Base-by-base conservation (phyloP, 305 asterid species). In the Nicotiana rustica region DNA sequence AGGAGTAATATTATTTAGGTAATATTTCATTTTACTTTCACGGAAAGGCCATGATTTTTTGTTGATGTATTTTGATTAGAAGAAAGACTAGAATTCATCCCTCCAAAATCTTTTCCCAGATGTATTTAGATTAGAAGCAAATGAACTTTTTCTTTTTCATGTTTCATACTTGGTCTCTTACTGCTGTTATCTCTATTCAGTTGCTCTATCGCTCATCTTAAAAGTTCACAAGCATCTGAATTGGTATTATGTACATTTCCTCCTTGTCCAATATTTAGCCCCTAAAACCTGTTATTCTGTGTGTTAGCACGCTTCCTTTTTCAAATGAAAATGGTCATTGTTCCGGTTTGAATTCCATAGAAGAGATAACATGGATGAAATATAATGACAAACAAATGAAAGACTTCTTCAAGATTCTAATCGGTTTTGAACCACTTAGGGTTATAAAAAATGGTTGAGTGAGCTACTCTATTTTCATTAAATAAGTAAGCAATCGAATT, bases 1-100 rank as follows among this genome's bases (percentile, higher is more conserved):
- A 91, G 87, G 98, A 94, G 77, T 93, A 81, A 81, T 29, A 21
- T 44, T 17, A 3, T 76, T 66, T 59, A 21, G 86, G 75, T 69
- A 47, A 69, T 35, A 41, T 21, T 67, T 6, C 15, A 18, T 19
- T 60, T 31, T 38, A 59, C 52, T 57, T 81, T 60, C 35, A 29
- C 59, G n/a, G 17, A 5, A 62, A 19, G 67, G 19, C 15, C 35
- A 19, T 21, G 21, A 2, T 60, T 7, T 1, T 69, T 41, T 8
- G 3, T 41, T 41, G 10, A 59, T 49, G 18, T 69, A 61, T 62
- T 61, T 19, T 62, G 67, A 21, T 62, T 61, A 61, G 67, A 61
- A 2, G 14, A 10, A 61, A 61, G 67, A 9, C 67, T 12, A 61
- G 33, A 61, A 18, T 69, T 69, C 77, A 69, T 69, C 35, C 5